Percentiles rank a stretch among this genome's conserved stretches.
phyloP scores from a whole-genome alignment of 1,284 basidiomycete species.

The Chalciporus sp. region DNA sequence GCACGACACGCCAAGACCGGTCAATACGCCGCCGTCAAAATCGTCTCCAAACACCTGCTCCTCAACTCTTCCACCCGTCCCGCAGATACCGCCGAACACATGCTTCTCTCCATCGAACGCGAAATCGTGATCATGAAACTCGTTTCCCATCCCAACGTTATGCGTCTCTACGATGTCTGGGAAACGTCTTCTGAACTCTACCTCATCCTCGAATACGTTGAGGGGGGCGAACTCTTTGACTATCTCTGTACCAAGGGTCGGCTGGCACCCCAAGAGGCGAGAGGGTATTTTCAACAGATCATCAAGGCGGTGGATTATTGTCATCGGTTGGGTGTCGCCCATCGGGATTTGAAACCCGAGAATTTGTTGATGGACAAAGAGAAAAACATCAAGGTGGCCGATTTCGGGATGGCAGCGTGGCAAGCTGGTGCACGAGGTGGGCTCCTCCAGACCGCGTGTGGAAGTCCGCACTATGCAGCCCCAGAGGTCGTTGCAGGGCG shows the following conservation, averaged over 20 bases:
- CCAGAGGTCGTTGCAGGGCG: conserved; percentile 90
- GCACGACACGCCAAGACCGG: conserved; percentile 88
- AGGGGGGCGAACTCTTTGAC: conserved; percentile 97
- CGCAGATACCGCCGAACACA: conserved; percentile 65
- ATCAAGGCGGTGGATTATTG: conserved; percentile 95
- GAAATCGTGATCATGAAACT: conserved; percentile 99
- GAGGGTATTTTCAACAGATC: conserved; percentile 97
- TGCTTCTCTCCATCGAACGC: conserved; percentile 84
- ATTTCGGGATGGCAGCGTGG: conserved; percentile 99
- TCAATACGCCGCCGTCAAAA: conserved; percentile 95
- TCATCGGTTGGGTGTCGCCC: conserved; percentile 96
- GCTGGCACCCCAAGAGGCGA: conserved; percentile 80
- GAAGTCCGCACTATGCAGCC: conserved; percentile 96
- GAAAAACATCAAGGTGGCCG: conserved; percentile 94
- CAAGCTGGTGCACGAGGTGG: conserved; percentile 59
- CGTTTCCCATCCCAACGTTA: conserved; percentile 95
- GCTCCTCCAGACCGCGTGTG: conserved; percentile 90
- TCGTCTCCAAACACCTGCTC: conserved; percentile 85
- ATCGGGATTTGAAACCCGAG: conserved; percentile 97
- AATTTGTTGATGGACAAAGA: conserved; percentile 87
- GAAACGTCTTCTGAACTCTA: conserved; percentile 91
- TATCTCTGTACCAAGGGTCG: conserved; percentile 86
- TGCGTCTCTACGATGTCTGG: conserved; percentile 96
- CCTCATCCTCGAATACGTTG: conserved; percentile 96
- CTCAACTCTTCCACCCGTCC: conserved; percentile 70